Base-by-base conservation (phyloP, 257 asterid species). In the Solanum paucissectum region DNA sequence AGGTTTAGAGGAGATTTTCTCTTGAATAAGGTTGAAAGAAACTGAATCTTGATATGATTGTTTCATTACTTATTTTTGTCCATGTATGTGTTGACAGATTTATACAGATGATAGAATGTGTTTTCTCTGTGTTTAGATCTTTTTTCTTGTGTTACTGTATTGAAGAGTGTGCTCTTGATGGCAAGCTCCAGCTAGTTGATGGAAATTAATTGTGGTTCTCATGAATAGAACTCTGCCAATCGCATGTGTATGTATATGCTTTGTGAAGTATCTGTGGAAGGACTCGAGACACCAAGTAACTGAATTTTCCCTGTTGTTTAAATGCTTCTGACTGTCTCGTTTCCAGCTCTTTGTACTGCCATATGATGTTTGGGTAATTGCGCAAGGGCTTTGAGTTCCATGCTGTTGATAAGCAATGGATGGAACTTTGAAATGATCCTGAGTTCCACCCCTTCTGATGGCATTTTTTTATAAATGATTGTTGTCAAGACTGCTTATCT, bases 351-450 rank as follows among this genome's bases (percentile, higher is more conserved):
- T 82, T 82, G 86, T 82, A 32, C 69, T 82, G 86, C 71, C 44
- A 29, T 52, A 32, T 82, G 86, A 49, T 49, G 71, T 82, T 46
- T 49, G 86, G 69, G 86, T 32, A 49, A 81, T 49, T 46, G 85
- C 85, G 68, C 69, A 46, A 81, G 69, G 85, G 85, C 86, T 82
- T 82, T 82, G 69, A 82, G 86, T 82, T 82, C 69, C 69, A 49
- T 29, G 18, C 69, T 38, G 7, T 29, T 82, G 44, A 49, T 18
- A 29, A 27, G 25, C 62, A n/a, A 44, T 20, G 86, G 69, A 82
- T 49, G 86, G 86, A 33, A 32, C 71, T 82, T 29, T 49, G 86
- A 32, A 32, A 82, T 82, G 27, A 49, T 49, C 23, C 86, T 32
- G 27, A 82, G 69, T 82, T 33, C 23, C 86, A 82, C 44, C 86